Base-by-base conservation (phyloP, 208 protist genomes). In the Trypanosoma conorhini region DNA sequence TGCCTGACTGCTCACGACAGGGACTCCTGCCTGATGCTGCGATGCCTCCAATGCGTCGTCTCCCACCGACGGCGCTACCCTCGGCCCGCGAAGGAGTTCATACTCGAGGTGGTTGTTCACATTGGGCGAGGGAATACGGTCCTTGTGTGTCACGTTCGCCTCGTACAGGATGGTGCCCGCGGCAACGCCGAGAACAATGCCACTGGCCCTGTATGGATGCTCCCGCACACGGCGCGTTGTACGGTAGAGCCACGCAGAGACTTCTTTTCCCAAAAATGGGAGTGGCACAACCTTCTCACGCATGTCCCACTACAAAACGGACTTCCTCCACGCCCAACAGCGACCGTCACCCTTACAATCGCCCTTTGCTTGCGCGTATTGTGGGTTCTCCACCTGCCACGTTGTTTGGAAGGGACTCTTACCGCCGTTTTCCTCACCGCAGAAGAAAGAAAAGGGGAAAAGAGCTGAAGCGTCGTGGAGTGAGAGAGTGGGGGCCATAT, bases 81-180 rank as follows among this genome's bases (percentile, higher is more conserved):
- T 76, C 19, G 72, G 78, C 9, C 83, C 79, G 40, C 74, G 72
- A 60, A 76, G 83, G 12, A 95, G 74, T 57, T 87, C 76, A 59
- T 95, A 95, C 80, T 91, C 83, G 12, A 95, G 81, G 67, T 95
- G 89, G 44, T 95, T 95, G 54, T 83, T 86, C 31, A 95, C 83
- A 76, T 95, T 90, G 3, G 89, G 89, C 13, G 87, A 93, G 21
- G 79, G 79, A 60, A 95, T 90, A 59, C 82, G 80, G 62, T 93
- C 80, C 63, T 83, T 87, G 78, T 93, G 89, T 13, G 82, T 91
- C 28, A 95, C 85, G 58, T 95, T 79, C 0, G 79, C 87, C 62
- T 95, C 89, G 70, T 95, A 95, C 17, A 91, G 38, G 35, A 95
- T 74, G 31, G 70, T 82, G 56, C 82, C 78, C 30, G 40, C 84